phyloP scores from a whole-genome alignment of 352 stramenopile species.

The Salisapilia sapeloensis region DNA sequence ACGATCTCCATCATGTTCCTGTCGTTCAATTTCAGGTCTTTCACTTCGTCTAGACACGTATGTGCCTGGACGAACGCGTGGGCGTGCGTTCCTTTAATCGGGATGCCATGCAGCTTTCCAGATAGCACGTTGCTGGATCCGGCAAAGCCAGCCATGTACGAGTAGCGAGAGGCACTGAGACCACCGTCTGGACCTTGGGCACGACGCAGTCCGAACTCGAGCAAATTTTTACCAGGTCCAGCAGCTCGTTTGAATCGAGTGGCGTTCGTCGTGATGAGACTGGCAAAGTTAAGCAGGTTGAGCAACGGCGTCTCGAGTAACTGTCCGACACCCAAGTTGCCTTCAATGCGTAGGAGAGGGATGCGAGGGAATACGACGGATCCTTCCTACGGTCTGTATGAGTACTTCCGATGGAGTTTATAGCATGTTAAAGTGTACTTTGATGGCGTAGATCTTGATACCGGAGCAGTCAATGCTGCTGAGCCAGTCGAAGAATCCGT shows the following conservation, averaged over 20 bases:
- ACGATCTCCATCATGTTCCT: constrained; percentile 72
- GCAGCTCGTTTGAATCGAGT: constrained; percentile 91
- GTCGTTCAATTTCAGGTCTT: constrained; percentile 33
- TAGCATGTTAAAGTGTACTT: constrained; percentile 7
- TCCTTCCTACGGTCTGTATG: constrained; percentile 51
- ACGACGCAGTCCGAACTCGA: constrained; percentile 89
- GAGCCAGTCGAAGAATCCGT: constrained; percentile 94
- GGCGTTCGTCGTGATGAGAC: constrained; percentile 95
- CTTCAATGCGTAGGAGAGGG: constrained; percentile 88
- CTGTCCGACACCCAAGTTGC: constrained; percentile 89
- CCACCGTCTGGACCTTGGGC: constrained; percentile 95
- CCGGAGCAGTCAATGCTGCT: constrained; percentile 83
- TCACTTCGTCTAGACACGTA: constrained; percentile 85
- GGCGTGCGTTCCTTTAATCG: constrained; percentile 94
- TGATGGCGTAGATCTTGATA: constrained; percentile 89
- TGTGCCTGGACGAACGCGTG: constrained; percentile 97
- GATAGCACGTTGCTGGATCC: constrained; percentile 96
- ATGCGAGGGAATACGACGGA: constrained; percentile 94
- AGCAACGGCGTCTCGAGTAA: constrained; percentile 97
- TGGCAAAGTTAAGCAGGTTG: constrained; percentile 97
- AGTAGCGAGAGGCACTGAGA: constrained; percentile 94
- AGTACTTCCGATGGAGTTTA: not conserved
- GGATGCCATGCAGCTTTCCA: constrained; percentile 90
- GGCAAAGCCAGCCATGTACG: constrained; percentile 96
- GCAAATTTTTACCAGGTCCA: constrained; percentile 62